Percentiles rank a stretch among this genome's conserved stretches.
These are phyloP conservation scores for Azolla pinnata DNA, from an alignment of 75 land plant species.

Conservation along the genomic window DNA sequence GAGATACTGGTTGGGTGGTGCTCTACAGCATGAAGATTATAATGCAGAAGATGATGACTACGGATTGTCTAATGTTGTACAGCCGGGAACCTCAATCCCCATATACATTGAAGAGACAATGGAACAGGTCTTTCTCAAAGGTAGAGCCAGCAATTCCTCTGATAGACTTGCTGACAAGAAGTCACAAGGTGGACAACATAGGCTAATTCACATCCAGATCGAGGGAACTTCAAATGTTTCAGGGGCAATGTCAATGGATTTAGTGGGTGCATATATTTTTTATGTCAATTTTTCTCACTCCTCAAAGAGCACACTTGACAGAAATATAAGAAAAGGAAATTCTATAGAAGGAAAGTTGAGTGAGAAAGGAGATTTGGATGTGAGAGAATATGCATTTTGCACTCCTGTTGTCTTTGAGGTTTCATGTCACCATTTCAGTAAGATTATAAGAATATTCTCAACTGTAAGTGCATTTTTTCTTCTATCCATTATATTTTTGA, in stretches of 20 bases:
- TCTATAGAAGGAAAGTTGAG: constrained; percentile 9
- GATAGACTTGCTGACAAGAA: constrained; percentile 40
- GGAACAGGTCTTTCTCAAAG: constrained; percentile 36
- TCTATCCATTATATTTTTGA: too few species aligned
- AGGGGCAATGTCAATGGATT: constrained; percentile 80
- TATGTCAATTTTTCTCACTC: constrained; percentile 63
- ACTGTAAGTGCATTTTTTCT: constrained; percentile 45
- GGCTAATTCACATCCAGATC: constrained; percentile 68
- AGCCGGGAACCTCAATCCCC: constrained; percentile 63
- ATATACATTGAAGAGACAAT: constrained; percentile 57
- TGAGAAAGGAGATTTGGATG: constrained; percentile 3
- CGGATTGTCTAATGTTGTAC: constrained; percentile 21
- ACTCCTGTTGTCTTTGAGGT: constrained; percentile 89
- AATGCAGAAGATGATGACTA: constrained; percentile 18
- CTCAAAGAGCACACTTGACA: constrained; percentile 7
- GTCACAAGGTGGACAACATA: constrained; percentile 39
- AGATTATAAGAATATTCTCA: constrained; percentile 71
- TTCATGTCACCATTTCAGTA: constrained; percentile 71
- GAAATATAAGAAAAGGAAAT: not conserved
- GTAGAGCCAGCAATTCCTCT: constrained; percentile 35
- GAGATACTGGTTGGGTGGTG: constrained; percentile 39
- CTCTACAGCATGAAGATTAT: constrained; percentile 16
- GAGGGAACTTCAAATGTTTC: constrained; percentile 82
- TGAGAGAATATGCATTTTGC: constrained; percentile 27
- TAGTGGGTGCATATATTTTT: constrained; percentile 70